Evolutionary conservation across 768 basidiomycete species (phyloP).

Genomic region (Dentipellis sp.): DNA sequence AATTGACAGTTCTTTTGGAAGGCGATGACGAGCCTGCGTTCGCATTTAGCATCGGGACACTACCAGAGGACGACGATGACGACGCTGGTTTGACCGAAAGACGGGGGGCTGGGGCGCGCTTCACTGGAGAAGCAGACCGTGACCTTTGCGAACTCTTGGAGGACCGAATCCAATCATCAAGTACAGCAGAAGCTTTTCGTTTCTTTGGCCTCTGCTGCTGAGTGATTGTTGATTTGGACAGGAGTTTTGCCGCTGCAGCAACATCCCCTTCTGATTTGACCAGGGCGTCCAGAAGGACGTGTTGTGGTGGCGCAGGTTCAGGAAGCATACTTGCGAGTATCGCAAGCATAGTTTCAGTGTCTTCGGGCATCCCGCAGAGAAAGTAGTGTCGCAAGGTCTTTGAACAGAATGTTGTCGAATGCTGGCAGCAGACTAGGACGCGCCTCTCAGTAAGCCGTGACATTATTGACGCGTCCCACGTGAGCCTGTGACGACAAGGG

Average conservation of each 20-base stretch:
- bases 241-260: constrained; percentile 4
- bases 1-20: constrained; percentile 7
- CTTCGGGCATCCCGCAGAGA: constrained; percentile 2
- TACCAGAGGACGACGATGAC: neutral
- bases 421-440: neutral
- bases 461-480: neutral
- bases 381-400: neutral
- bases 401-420: neutral
- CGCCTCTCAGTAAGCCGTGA: no score
- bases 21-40: neutral
- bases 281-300: constrained; percentile 10
- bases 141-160: constrained; percentile 14
- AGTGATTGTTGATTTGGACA: neutral
- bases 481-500: neutral
- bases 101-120: neutral
- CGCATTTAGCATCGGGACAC: neutral
- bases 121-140: neutral
- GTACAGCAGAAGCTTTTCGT: constrained; percentile 34
- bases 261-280: constrained; percentile 11
- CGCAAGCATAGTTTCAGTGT: constrained; percentile 14
- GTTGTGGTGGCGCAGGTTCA: constrained; percentile 4
- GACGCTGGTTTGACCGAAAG: neutral
- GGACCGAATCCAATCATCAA: constrained; percentile 47
- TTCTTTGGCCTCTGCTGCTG: constrained; percentile 20
- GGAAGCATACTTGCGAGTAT: constrained; percentile 12